Evolutionary conservation across 768 basidiomycete species (phyloP).

Genomic region (Boletus rubescentipes): DNA sequence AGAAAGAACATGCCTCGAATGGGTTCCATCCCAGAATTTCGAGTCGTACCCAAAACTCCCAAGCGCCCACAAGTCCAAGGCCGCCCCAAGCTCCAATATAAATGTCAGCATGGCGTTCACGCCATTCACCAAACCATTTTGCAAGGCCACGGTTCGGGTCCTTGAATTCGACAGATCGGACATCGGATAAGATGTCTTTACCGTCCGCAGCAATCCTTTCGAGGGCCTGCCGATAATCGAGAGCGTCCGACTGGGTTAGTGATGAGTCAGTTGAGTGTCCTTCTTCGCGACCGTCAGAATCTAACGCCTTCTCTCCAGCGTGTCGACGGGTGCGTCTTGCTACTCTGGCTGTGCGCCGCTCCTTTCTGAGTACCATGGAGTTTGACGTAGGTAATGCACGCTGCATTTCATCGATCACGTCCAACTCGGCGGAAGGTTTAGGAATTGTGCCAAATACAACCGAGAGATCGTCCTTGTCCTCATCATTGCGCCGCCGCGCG

Average conservation of each 20-base stretch:
- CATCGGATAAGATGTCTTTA: conserved; percentile 71
- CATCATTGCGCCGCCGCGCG: conserved; percentile 60
- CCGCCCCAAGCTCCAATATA: conserved; percentile 91
- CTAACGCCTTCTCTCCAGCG: conserved; percentile 23
- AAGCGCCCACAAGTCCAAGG: conserved; percentile 79
- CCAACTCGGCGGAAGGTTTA: conserved; percentile 29
- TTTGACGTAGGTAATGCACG: conserved; percentile 48
- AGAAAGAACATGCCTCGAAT: conserved; percentile 55
- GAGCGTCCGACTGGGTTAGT: conserved; percentile 60
- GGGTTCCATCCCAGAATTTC: conserved; percentile 90
- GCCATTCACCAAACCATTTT: conserved; percentile 67
- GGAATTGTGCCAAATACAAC: conserved; percentile 60
- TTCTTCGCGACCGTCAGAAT: conserved; percentile 50
- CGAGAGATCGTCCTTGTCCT: conserved; percentile 80
- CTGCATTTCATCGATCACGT: conserved; percentile 64
- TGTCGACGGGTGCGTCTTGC: conserved; percentile 52
- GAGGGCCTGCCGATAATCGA: conserved; percentile 68
- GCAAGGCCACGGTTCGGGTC: conserved; percentile 77
- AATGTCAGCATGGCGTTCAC: conserved; percentile 72
- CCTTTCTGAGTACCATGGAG: conserved; percentile 44
- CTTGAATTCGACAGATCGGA: conserved; percentile 78
- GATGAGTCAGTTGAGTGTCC: conserved; percentile 88
- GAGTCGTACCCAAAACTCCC: conserved; percentile 93
- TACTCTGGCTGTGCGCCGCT: conserved; percentile 58
- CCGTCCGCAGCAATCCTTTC: conserved; percentile 49